phyloP scores from a whole-genome alignment of 257 asterid species.

The Cynanchum wilfordii region DNA sequence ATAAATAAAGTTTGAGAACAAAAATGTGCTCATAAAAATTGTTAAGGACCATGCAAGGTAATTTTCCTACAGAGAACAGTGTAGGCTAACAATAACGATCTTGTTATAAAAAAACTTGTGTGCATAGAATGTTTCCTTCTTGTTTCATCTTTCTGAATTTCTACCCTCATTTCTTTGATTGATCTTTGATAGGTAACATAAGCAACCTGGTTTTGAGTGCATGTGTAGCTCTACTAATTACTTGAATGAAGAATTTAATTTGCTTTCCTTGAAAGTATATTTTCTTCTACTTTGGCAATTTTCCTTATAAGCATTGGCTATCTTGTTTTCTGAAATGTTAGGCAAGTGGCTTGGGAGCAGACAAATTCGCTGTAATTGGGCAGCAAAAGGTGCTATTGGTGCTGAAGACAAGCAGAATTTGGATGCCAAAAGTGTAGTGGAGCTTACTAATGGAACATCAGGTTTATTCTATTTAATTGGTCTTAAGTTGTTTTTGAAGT shows the following conservation, averaged over 20 bases:
- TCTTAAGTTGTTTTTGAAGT: background rate
- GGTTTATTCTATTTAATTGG: constrained; percentile 31
- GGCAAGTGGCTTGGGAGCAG: constrained; percentile 93
- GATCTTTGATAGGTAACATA: background rate
- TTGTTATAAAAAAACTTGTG: background rate
- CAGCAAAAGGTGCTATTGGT: constrained; percentile 66
- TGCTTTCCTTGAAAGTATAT: background rate
- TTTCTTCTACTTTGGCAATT: background rate
- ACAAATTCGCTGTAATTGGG: constrained; percentile 97
- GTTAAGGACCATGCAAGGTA: too few relatives aligned
- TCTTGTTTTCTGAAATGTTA: constrained; percentile 21
- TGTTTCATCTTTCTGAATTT: background rate
- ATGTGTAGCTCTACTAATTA: background rate
- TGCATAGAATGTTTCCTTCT: background rate
- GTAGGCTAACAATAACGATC: too few relatives aligned
- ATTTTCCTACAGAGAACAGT: background rate
- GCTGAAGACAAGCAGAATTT: constrained; percentile 52
- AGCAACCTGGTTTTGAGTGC: background rate
- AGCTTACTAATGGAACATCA: constrained; percentile 56
- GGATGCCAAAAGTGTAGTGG: constrained; percentile 52
- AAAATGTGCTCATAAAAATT: background rate
- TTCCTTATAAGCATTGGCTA: background rate
- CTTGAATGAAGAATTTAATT: background rate
- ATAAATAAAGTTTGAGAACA: background rate
- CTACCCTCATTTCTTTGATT: background rate